Percentiles rank a stretch among this genome's conserved stretches.
Evolutionary conservation across 768 basidiomycete species (phyloP).

Genomic region (Leucogyrophana mollusca): DNA sequence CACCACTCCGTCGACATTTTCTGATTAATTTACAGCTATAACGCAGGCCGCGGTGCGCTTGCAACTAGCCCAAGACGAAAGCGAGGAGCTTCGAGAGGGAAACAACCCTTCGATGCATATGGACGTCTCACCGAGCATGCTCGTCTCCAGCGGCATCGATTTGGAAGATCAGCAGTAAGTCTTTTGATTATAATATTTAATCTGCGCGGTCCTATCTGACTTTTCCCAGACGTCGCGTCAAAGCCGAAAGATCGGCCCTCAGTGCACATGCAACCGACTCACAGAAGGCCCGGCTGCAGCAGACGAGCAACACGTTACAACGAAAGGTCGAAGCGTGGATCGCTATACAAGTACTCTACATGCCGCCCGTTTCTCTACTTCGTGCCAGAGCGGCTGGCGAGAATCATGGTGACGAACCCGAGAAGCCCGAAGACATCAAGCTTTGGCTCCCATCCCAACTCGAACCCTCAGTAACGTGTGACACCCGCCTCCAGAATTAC

Average conservation of each 20-base stretch:
- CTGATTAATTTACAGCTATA: slow-evolving; percentile 5
- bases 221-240: background rate
- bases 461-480: background rate
- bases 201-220: no score
- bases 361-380: background rate
- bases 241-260: background rate
- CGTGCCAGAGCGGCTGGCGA: background rate
- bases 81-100: slow-evolving; percentile 4
- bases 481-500: background rate
- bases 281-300: background rate
- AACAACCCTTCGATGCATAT: background rate
- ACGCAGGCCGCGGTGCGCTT: slow-evolving; percentile 13
- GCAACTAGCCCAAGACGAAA: slow-evolving; percentile 22
- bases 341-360: background rate
- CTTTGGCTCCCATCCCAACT: slow-evolving; percentile 7
- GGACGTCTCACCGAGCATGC: slow-evolving; percentile 16
- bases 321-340: background rate
- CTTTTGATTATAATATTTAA: background rate
- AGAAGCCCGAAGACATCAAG: background rate
- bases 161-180: slow-evolving; percentile 35
- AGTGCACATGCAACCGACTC: background rate
- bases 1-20: background rate
- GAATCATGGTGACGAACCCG: background rate
- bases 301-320: background rate
- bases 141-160: slow-evolving; percentile 30